phyloP scores from a whole-genome alignment of 208 protist genomes.

The Acanthamoeba rhysodes region DNA sequence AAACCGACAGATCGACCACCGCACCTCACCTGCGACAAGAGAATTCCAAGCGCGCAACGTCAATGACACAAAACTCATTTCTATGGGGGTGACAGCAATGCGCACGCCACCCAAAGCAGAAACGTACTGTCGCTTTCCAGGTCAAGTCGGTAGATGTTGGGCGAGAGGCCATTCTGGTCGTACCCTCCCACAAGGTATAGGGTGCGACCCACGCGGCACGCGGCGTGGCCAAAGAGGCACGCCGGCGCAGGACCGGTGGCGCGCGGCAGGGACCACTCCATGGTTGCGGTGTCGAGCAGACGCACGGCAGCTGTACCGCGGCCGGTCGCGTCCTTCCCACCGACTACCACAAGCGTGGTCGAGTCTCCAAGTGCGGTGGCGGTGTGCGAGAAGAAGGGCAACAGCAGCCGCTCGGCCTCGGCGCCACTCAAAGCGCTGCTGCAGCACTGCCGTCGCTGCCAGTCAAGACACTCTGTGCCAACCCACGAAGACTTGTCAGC shows the following conservation, averaged over 20 bases:
- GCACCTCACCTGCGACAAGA: neutral
- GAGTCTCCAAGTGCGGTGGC: neutral
- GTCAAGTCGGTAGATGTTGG: neutral
- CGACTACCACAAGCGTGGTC: neutral
- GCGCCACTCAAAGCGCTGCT: neutral
- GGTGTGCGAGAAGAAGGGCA: slow-evolving; percentile 31
- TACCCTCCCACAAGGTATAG: neutral
- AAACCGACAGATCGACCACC: neutral
- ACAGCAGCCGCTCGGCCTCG: neutral
- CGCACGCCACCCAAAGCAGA: too few species aligned
- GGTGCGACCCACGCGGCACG: neutral
- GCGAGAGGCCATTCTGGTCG: neutral
- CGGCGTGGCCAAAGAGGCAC: neutral
- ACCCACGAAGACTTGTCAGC: neutral
- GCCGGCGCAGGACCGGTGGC: neutral
- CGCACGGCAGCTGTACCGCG: neutral
- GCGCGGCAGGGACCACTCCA: slow-evolving; percentile 2
- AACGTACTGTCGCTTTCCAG: neutral
- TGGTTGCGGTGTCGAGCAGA: neutral
- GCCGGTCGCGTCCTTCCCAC: neutral
- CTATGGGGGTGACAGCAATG: neutral
- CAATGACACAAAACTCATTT: neutral
- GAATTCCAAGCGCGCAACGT: neutral
- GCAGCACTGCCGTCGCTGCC: slow-evolving; percentile 27
- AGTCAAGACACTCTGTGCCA: neutral